Conservation (phyloP, 1,284 basidiomycete genomes). For the Pseudozyma hubeiensis region DNA sequence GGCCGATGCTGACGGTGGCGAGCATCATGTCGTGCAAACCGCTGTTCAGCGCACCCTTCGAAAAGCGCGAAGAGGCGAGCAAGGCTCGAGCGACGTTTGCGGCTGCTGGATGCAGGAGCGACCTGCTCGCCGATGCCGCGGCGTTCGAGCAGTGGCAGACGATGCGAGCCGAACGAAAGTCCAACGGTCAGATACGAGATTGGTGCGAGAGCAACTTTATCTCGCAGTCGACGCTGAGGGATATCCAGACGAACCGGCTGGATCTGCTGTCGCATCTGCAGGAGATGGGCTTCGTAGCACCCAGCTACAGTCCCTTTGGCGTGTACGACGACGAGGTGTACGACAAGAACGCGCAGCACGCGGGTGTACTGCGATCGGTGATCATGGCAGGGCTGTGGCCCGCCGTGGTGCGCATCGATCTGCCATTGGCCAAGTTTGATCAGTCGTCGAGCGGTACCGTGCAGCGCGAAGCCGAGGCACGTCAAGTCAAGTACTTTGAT, state of each 20-base stretch:
- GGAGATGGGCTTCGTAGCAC: conserved; percentile 78
- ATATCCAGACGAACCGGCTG: conserved; percentile 81
- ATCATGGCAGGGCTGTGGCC: conserved; percentile 68
- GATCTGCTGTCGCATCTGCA: conserved; percentile 82
- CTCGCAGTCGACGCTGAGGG: conserved; percentile 79
- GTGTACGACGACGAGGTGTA: conserved; percentile 67
- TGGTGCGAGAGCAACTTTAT: conserved; percentile 94
- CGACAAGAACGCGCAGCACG: conserved; percentile 50
- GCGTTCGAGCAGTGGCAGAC: conserved; percentile 79
- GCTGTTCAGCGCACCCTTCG: conserved; percentile 82
- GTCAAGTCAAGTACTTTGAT: conserved; percentile 62
- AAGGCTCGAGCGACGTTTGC: conserved; percentile 68
- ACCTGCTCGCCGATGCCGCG: conserved; percentile 83
- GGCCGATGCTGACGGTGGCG: conserved; percentile 70
- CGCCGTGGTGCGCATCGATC: conserved; percentile 71
- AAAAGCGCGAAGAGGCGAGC: conserved; percentile 82
- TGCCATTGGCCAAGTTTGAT: conserved; percentile 60
- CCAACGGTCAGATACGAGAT: conserved; percentile 72
- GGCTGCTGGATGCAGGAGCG: conserved; percentile 79
- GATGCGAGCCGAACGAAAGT: conserved; percentile 73
- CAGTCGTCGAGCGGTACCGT: conserved; percentile 61
- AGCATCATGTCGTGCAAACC: conserved; percentile 89
- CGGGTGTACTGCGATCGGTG: conserved; percentile 54
- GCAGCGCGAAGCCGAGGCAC: conserved; percentile 57
- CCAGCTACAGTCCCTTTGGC: conserved; percentile 54